Evolutionary conservation across 2,329 filamentous ascomycete species (phyloP).

Genomic region (Dothideomycetes sp.): DNA sequence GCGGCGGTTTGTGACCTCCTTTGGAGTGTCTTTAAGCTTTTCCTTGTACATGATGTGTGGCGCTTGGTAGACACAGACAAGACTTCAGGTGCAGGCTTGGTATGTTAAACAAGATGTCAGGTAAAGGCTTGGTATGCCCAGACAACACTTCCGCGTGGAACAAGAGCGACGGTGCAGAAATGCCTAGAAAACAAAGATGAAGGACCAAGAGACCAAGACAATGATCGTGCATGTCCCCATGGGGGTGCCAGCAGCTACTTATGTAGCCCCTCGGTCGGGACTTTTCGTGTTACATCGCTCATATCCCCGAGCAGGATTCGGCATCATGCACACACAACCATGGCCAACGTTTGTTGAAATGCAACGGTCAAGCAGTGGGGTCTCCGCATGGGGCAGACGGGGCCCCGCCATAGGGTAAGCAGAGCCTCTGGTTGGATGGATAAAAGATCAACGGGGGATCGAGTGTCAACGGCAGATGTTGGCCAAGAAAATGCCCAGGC

Average conservation of each 20-base stretch:
- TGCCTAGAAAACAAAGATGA: too few relatives aligned
- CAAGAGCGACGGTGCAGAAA: too few relatives aligned
- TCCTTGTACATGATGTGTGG: constrained; percentile 20
- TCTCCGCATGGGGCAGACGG: too few relatives aligned
- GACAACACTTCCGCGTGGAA: not conserved
- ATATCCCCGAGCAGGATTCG: not conserved
- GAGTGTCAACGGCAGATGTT: too few relatives aligned
- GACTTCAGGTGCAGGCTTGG: not conserved
- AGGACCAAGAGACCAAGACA: too few relatives aligned
- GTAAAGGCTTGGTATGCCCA: not conserved
- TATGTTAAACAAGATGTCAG: not conserved
- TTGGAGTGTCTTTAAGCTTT: constrained; percentile 53
- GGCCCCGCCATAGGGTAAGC: too few relatives aligned
- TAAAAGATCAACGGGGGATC: too few relatives aligned
- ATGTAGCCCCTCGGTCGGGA: not conserved
- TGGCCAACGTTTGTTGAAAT: too few relatives aligned
- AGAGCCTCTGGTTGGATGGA: too few relatives aligned
- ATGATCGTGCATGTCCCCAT: too few relatives aligned
- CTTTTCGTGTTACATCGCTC: not conserved
- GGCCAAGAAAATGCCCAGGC: too few relatives aligned
- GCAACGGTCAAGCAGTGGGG: too few relatives aligned
- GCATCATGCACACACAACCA: not conserved
- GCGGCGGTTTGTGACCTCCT: constrained; percentile 64
- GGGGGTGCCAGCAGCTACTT: not conserved
- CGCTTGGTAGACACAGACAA: not conserved